Evolutionary conservation across 768 basidiomycete species (phyloP).

Genomic region (Rhizopogon rudus): DNA sequence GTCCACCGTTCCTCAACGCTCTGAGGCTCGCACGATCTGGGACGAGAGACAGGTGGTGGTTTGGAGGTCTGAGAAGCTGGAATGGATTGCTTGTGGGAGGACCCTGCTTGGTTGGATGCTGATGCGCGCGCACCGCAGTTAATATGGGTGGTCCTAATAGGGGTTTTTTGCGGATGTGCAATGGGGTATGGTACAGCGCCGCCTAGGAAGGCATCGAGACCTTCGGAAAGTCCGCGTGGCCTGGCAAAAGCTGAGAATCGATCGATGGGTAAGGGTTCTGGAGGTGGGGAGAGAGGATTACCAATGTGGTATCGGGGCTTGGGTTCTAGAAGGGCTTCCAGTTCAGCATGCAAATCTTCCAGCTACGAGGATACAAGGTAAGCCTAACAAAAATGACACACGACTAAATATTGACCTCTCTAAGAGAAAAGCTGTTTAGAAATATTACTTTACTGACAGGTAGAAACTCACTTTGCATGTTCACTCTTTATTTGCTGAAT

Average conservation of each 20-base stretch:
- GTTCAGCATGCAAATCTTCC: conserved; percentile 29
- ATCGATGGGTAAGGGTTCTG: conserved; percentile 45
- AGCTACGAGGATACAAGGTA: conserved; percentile 22
- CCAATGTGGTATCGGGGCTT: conserved; percentile 25
- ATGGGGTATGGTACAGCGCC: conserved; percentile 21
- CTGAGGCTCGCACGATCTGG: conserved; percentile 12
- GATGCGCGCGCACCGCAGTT: conserved; percentile 9
- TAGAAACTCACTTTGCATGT: conserved; percentile 21
- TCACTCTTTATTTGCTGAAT: conserved; percentile 28
- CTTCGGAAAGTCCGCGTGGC: no score
- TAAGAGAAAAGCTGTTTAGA: not conserved
- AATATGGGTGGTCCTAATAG: conserved; percentile 1
- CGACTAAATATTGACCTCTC: conserved; percentile 2
- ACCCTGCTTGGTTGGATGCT: conserved; percentile 4
- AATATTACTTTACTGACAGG: not conserved
- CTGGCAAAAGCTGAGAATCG: conserved; percentile 30
- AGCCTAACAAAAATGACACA: conserved; percentile 1
- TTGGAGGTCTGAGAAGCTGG: conserved; percentile 11
- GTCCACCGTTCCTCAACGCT: no score
- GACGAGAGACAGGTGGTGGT: conserved; percentile 13
- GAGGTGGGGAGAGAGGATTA: conserved; percentile 61
- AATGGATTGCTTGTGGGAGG: conserved; percentile 11
- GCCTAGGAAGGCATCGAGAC: no score
- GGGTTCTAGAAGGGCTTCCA: conserved; percentile 31
- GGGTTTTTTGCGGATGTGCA: conserved; percentile 17